These are phyloP conservation scores for Tripidium arundinaceum DNA, from an alignment of 202 grass and related monocot genomes.

Conservation along the genomic window DNA sequence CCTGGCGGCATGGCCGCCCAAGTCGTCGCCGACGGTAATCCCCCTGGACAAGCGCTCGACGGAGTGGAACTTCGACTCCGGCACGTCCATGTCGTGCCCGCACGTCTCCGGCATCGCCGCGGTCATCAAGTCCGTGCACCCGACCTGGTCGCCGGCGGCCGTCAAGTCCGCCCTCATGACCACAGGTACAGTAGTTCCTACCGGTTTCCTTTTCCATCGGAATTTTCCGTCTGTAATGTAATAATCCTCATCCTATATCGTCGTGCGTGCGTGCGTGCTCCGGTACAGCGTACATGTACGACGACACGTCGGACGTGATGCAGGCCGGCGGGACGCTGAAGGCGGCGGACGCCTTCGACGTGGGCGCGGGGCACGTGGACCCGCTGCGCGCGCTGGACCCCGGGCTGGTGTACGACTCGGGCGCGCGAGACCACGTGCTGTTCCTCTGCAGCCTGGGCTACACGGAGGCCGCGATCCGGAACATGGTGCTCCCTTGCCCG, in stretches of 20 bases:
- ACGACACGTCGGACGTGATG: slow-evolving; percentile 55
- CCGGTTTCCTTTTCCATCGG: background rate
- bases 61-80: slow-evolving; percentile 67
- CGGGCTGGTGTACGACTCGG: slow-evolving; percentile 62
- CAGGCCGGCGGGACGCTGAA: slow-evolving; percentile 62
- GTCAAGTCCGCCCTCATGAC: slow-evolving; percentile 82
- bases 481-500: slow-evolving; percentile 41
- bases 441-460: slow-evolving; percentile 67
- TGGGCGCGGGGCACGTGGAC: slow-evolving; percentile 72
- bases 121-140: slow-evolving; percentile 57
- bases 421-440: slow-evolving; percentile 41
- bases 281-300: slow-evolving; percentile 44
- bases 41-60: slow-evolving; percentile 51
- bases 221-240: background rate
- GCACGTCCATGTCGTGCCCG: slow-evolving; percentile 86
- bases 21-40: slow-evolving; percentile 45
- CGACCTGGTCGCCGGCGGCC: slow-evolving; percentile 69
- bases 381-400: slow-evolving; percentile 66
- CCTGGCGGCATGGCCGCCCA: slow-evolving; percentile 64
- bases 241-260: too few relatives aligned
- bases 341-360: slow-evolving; percentile 59
- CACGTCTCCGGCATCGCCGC: slow-evolving; percentile 77
- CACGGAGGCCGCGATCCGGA: slow-evolving; percentile 42
- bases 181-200: slow-evolving; percentile 32
- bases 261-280: too few relatives aligned